Evolutionary conservation across 768 basidiomycete species (phyloP), one percentile per base, ranked within the genome.

Genomic region (Mycena rebaudengoi): DNA sequence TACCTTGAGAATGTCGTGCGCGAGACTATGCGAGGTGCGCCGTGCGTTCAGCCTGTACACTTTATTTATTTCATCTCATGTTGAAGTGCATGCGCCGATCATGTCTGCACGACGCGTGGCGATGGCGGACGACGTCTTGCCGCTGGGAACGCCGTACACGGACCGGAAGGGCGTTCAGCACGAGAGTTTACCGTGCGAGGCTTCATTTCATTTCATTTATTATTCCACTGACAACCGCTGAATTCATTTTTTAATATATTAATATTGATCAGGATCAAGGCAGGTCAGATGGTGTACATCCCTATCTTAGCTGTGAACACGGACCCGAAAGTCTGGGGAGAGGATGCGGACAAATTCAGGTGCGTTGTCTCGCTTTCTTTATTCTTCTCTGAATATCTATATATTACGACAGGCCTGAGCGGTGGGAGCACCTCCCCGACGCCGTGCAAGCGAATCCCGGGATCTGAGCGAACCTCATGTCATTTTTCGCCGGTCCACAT

Each of bases 291-390:
- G 0, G 48, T 88, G 8, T 60, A 79, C 5, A 74, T 91, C 18
- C 87, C 87, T 0, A 86, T 90, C 41, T 57, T 82, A 2, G 75
- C 76, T 4, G 60, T 91, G 26, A 88, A 92, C 67, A 76, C 83
- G 7, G 79, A 81, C 10, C 79, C 80, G 62, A 75, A 71, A 7
- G 71, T 90, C 0, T 91, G 90, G 89, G 90, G 91, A 8, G 77
- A 83, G 11, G 89, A 91, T 70, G 85, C 87, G 0, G 49, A 60
- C n/a, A 83, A 87, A 46, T 92, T 91, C 80, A 85, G 73, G 88
- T 87, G 56, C 49, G 81, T 56, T 20, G n/a, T n/a, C n/a, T 28
- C 18, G 20, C 12, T 44, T 20, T 1, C 23, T 7, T 26, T 39
- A 8, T 26, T 43, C n/a, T 6, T 40, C 29, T 21, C 20, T 8